These are phyloP conservation scores for Pseudomicrostroma phylloplanum DNA, from an alignment of 1,284 basidiomycete genomes.

Conservation along the genomic window DNA sequence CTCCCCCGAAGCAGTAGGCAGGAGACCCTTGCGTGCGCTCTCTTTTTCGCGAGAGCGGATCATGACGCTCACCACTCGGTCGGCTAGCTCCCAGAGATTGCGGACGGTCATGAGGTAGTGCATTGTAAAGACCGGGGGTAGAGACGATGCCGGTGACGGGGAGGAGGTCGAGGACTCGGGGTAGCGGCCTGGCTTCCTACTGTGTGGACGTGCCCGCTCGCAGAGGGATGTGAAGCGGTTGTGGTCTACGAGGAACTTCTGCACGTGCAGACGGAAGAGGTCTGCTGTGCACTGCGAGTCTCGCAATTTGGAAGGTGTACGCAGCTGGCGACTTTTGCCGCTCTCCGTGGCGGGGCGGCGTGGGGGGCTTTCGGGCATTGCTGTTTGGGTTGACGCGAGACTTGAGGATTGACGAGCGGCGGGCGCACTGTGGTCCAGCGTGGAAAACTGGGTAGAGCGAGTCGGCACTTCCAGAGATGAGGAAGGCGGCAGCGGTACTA, in stretches of 20 bases:
- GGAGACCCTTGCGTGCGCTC: not conserved
- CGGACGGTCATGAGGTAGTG: not conserved
- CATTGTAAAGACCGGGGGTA: not conserved
- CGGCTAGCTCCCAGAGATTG: not conserved
- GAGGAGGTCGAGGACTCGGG: too few relatives aligned
- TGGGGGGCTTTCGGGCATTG: too few relatives aligned
- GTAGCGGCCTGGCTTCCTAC: too few relatives aligned
- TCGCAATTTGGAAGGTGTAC: not conserved
- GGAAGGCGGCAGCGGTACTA: too few relatives aligned
- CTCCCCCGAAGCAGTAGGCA: not conserved
- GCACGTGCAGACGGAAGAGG: conserved; percentile 2
- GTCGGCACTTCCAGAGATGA: too few relatives aligned
- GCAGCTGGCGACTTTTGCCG: not conserved
- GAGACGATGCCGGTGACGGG: too few relatives aligned
- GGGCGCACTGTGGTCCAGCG: too few relatives aligned
- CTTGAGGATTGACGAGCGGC: too few relatives aligned
- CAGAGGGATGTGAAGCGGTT: not conserved
- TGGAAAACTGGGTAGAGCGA: too few relatives aligned
- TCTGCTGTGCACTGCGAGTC: conserved; percentile 2
- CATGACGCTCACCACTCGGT: not conserved
- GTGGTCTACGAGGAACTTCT: conserved; percentile 1
- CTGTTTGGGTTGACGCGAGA: too few relatives aligned
- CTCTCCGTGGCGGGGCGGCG: not conserved
- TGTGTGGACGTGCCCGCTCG: too few relatives aligned
- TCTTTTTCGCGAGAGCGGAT: not conserved